phyloP scores from a whole-genome alignment of 192 early-diverging fungal species.

The Diversispora eburnea region DNA sequence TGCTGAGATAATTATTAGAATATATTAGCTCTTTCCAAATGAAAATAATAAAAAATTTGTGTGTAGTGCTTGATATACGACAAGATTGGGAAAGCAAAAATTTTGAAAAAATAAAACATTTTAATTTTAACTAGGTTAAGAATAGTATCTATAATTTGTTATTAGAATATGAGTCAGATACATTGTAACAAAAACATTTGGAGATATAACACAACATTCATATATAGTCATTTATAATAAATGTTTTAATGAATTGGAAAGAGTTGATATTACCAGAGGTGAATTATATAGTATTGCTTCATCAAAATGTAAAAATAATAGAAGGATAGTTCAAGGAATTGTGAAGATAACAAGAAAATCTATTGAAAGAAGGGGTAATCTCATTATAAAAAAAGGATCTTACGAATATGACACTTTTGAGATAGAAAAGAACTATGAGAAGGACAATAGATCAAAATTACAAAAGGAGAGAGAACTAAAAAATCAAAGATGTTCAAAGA shows the following conservation, averaged over 20 bases:
- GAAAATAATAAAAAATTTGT: slow-evolving; percentile 7
- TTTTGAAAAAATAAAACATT: slow-evolving; percentile 1
- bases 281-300: slow-evolving; percentile 24
- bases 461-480: slow-evolving; percentile 28
- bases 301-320: slow-evolving; percentile 25
- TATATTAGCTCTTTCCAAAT: slow-evolving; percentile 6
- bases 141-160: slow-evolving; percentile 8
- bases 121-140: slow-evolving; percentile 18
- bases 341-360: slow-evolving; percentile 10
- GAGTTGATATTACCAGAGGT: slow-evolving; percentile 24
- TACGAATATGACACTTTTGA: slow-evolving; percentile 28
- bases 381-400: slow-evolving; percentile 19
- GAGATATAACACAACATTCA: slow-evolving; percentile 17
- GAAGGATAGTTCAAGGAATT: not conserved
- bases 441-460: slow-evolving; percentile 27
- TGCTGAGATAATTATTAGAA: slow-evolving; percentile 1
- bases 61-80: not conserved
- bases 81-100: slow-evolving; percentile 11
- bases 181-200: slow-evolving; percentile 14
- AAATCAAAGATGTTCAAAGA: slow-evolving; percentile 35
- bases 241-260: slow-evolving; percentile 19
- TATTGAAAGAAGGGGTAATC: slow-evolving; percentile 21
- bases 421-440: slow-evolving; percentile 25
- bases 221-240: slow-evolving; percentile 29
- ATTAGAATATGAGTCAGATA: slow-evolving; percentile 10